Evolutionary conservation across 2,329 filamentous ascomycete genomes (phyloP), one percentile per base, ranked within the genome.

Genomic region (Penicillium sp.): DNA sequence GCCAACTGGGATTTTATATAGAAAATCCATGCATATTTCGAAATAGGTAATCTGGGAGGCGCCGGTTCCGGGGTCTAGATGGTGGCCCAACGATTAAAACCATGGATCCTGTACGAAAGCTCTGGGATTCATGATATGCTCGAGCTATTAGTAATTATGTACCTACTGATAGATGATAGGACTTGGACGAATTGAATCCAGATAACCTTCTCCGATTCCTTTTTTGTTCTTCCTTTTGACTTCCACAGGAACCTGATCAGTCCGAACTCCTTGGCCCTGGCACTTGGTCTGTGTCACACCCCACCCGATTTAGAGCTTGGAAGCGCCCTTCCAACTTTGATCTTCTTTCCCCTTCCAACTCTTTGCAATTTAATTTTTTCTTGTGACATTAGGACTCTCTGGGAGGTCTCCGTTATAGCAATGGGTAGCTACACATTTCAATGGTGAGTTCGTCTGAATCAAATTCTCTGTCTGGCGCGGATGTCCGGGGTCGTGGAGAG

Each of bases 401-500:
- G 6, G 42, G 41, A 35, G 43, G 27, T 27, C 27, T 49, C 35
- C 14, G 27, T 15, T 18, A 27, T 29, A 51, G 49, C 54, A 26
- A 74, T 73, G 72, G 67, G 69, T 35, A 71, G 60, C 50, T 74
- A 66, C 63, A 69, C 66, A n/a, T 75, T 75, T 53, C 65, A 65
- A 64, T 75, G 72, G 72, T 74, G 58, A 67, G 72, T 70, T 42
- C 11, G 6, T 33, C 31, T 27, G 22, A 27, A 20, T 37, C 43
- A 18, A 45, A 40, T 40, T 15, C 15, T 22, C 14, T 45, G 20
- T 25, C 44, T 12, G 43, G 43, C 29, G 42, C 33, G 33, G 23
- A 18, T 26, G 25, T 18, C 33, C 23, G 31, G 25, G 26, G 9
- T 9, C 37, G 29, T 33, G 49, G 50, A 44, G 42, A 49, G 51